A percentile compares a stretch with the other conserved stretches of the same genome.
phyloP scores from a whole-genome alignment of 2,329 filamentous ascomycete species.

The Pseudogymnoascus sp. region DNA sequence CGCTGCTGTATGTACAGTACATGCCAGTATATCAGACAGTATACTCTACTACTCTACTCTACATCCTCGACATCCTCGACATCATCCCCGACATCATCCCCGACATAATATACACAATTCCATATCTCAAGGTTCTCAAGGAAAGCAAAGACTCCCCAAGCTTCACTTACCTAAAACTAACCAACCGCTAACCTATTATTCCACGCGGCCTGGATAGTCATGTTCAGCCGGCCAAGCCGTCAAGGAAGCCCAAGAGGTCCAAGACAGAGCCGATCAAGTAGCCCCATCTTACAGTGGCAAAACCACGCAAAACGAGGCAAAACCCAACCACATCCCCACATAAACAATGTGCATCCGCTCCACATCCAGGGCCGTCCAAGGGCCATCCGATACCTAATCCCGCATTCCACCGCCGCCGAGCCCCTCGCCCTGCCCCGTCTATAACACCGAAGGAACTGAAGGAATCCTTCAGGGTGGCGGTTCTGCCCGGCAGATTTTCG shows the following conservation, averaged over 20 bases:
- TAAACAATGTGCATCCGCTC: not conserved
- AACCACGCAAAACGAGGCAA: not conserved
- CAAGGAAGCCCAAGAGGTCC: not conserved
- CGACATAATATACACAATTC: not conserved
- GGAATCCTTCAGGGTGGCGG: not conserved
- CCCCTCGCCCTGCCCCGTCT: not conserved
- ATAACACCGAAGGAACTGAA: not conserved
- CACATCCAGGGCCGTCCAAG: not conserved
- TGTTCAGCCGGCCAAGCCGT: not conserved
- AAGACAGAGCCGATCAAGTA: not conserved
- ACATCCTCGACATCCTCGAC: not conserved
- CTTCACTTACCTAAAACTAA: not conserved
- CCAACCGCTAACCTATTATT: not conserved
- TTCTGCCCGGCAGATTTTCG: slow-evolving; percentile 1
- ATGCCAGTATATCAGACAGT: not conserved
- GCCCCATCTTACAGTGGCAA: not conserved
- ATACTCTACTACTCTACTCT: not conserved
- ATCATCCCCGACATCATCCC: no score
- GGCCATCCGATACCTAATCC: not conserved
- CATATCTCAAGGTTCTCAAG: not conserved
- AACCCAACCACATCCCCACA: not conserved
- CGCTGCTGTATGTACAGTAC: not conserved
- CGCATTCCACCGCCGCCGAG: not conserved
- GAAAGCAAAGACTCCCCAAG: not conserved
- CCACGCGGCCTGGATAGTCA: not conserved